Evolutionary conservation across 495 filamentous ascomycete species (phyloP).

Genomic region (Hyaloscypha finlandica): DNA sequence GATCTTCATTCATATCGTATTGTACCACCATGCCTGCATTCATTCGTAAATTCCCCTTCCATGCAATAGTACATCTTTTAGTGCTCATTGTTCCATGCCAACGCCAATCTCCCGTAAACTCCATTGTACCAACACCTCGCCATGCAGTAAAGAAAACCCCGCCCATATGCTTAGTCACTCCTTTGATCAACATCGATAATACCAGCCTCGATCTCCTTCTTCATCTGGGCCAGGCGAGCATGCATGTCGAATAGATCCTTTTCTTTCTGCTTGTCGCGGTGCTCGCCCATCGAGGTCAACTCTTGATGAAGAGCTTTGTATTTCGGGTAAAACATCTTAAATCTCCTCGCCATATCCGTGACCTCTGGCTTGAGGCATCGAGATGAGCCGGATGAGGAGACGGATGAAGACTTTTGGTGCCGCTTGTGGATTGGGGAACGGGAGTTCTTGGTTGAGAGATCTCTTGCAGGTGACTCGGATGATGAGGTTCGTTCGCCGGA

Average conservation of each 20-base stretch:
- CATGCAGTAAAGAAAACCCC: neutral
- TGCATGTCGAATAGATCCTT: constrained; percentile 62
- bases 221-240: constrained; percentile 59
- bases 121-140: neutral
- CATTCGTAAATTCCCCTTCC: constrained; percentile 1
- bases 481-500: constrained; percentile 31
- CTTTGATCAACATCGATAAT: constrained; percentile 14
- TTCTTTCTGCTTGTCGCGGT: constrained; percentile 56
- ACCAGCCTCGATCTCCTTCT: constrained; percentile 57
- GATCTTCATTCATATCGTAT: constrained; percentile 9
- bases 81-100: neutral
- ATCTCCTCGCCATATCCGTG: constrained; percentile 32
- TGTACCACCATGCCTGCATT: neutral
- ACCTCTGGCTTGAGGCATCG: constrained; percentile 27
- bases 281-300: constrained; percentile 52
- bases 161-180: neutral
- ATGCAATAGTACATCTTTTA: neutral
- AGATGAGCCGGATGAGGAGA: constrained; percentile 34
- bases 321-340: constrained; percentile 49
- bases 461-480: constrained; percentile 23
- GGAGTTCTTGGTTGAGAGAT: constrained; percentile 21
- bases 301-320: constrained; percentile 65
- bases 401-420: constrained; percentile 32
- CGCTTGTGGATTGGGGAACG: constrained; percentile 34
- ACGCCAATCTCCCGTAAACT: neutral